Percentiles rank a stretch among this genome's conserved stretches.
Conservation (phyloP, 164 flowering plant genomes). For the Piper longum region DNA sequence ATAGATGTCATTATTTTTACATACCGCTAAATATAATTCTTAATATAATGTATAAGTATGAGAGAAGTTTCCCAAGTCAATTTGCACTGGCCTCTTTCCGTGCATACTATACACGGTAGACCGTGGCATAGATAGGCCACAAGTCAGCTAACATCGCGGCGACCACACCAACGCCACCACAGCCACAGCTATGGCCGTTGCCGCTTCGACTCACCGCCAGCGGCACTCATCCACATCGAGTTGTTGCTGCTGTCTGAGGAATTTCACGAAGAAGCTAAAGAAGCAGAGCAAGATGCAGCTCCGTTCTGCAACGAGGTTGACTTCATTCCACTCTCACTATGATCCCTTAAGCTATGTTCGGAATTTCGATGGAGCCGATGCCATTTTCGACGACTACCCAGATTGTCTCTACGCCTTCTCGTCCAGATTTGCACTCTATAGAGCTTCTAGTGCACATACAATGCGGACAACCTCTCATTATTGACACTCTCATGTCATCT, state of each 20-base stretch:
- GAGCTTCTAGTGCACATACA: conserved; percentile 7
- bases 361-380: conserved; percentile 40
- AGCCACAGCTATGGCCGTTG: not conserved
- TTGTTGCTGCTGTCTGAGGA: conserved; percentile 15
- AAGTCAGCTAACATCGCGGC: conserved; percentile 6
- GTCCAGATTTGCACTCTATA: conserved; percentile 30
- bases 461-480: conserved; percentile 6
- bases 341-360: conserved; percentile 52
- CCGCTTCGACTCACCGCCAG: not conserved
- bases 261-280: conserved; percentile 33
- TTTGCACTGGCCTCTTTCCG: too few species aligned
- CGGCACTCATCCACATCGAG: not conserved
- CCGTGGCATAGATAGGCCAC: conserved; percentile 19
- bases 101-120: not conserved
- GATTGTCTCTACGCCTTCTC: conserved; percentile 33
- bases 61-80: too few species aligned
- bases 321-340: conserved; percentile 32
- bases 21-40: too few species aligned
- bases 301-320: conserved; percentile 8
- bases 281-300: conserved; percentile 19
- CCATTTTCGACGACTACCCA: conserved; percentile 23
- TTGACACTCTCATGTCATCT: too few species aligned
- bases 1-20: too few species aligned
- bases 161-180: conserved; percentile 4
- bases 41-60: too few species aligned